Evolutionary conservation across 768 basidiomycete genomes (phyloP).

Genomic region (Leccinellum albellum): DNA sequence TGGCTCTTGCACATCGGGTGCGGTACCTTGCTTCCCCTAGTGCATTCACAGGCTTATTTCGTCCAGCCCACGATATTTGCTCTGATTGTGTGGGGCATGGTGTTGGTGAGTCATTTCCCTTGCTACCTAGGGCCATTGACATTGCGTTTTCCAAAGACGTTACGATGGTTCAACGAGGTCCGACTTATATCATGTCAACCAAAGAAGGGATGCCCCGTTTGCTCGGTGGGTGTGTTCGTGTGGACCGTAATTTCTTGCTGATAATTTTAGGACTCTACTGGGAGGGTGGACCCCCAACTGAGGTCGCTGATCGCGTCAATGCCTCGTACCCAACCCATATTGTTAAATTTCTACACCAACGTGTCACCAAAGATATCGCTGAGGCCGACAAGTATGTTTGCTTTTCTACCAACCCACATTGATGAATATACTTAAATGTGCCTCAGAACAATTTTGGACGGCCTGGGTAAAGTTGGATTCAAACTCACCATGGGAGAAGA

Average conservation of each 20-base stretch:
- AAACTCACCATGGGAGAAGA: slow-evolving; percentile 48
- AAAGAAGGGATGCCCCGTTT: slow-evolving; percentile 36
- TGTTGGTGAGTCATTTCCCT: slow-evolving; percentile 34
- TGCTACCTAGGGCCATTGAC: background rate
- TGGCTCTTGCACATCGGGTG: slow-evolving; percentile 61
- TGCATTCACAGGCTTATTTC: background rate
- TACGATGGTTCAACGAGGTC: slow-evolving; percentile 48
- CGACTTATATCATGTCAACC: slow-evolving; percentile 51
- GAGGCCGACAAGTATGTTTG: slow-evolving; percentile 50
- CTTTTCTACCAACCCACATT: background rate
- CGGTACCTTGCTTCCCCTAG: slow-evolving; percentile 19
- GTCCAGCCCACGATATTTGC: slow-evolving; percentile 46
- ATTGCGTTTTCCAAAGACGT: slow-evolving; percentile 31
- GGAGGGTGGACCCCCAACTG: slow-evolving; percentile 44
- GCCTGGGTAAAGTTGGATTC: slow-evolving; percentile 56
- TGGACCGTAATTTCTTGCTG: slow-evolving; percentile 11
- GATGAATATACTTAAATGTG: background rate
- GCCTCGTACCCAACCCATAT: slow-evolving; percentile 43
- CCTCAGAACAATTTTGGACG: slow-evolving; percentile 50
- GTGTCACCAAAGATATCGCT: slow-evolving; percentile 42
- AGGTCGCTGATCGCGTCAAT: slow-evolving; percentile 52
- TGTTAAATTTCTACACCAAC: slow-evolving; percentile 31
- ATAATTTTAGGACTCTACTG: slow-evolving; percentile 33
- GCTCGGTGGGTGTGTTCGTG: slow-evolving; percentile 12
- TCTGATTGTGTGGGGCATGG: slow-evolving; percentile 43